phyloP scores from a whole-genome alignment of 495 filamentous ascomycete genomes.

The Ramalina intermedia region DNA sequence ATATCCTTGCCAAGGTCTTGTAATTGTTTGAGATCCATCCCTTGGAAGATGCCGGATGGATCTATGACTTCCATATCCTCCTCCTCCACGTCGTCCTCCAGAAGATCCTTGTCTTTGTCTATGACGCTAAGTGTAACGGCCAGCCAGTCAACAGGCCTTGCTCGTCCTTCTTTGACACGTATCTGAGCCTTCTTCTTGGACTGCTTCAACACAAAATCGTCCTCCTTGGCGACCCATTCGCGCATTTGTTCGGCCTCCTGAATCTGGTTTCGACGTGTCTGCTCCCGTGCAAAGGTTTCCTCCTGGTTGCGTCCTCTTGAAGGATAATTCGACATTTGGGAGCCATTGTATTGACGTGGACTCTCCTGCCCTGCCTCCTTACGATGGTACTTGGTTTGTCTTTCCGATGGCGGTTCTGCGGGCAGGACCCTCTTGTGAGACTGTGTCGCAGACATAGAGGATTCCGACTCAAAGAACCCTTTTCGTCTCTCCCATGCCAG shows the following conservation, averaged over 20 bases:
- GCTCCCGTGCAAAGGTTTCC: constrained; percentile 24
- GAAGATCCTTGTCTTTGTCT: constrained; percentile 58
- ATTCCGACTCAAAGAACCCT: too few relatives aligned
- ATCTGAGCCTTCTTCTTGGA: constrained; percentile 97
- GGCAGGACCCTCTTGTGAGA: constrained; percentile 5
- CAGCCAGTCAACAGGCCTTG: constrained; percentile 89
- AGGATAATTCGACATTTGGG: background rate
- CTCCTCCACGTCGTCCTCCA: constrained; percentile 78
- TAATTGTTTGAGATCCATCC: constrained; percentile 53
- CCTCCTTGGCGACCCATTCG: constrained; percentile 85
- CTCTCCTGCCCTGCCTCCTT: constrained; percentile 3
- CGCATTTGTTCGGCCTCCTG: constrained; percentile 65
- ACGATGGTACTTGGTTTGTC: constrained; percentile 7
- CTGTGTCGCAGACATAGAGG: background rate
- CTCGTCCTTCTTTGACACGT: constrained; percentile 81
- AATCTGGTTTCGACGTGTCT: constrained; percentile 42
- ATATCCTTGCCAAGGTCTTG: constrained; percentile 76
- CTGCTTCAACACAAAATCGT: constrained; percentile 90
- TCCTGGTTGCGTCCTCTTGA: constrained; percentile 5
- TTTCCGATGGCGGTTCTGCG: constrained; percentile 5
- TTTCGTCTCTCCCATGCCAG: too few relatives aligned
- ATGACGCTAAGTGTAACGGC: constrained; percentile 81
- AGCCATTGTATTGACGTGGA: background rate
- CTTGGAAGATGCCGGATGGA: constrained; percentile 70
- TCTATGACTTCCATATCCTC: constrained; percentile 64